Base-by-base conservation (phyloP, 768 basidiomycete species). In the Pleurotus platypus region DNA sequence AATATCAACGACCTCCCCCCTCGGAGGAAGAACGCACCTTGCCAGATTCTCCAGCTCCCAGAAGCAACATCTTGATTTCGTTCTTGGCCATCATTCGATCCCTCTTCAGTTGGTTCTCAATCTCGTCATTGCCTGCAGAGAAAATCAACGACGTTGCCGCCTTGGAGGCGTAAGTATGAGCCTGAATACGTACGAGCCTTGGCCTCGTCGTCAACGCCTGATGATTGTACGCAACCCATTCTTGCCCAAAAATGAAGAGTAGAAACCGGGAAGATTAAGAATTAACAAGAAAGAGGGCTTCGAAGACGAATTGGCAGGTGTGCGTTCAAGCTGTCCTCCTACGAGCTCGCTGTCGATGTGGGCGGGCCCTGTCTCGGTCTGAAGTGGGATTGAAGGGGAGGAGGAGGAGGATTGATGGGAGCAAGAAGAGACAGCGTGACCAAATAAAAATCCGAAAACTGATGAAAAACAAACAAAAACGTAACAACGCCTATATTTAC, bases 21-120 rank as follows among this genome's bases (percentile, higher is more conserved):
- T 54, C n/a, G 11, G 20, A 30, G 16, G n/a, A 8, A 48, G 0
- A 8, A 72, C 77, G 12, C 47, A 89, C 89, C 83, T 98, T 97
- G 65, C 95, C 95, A 55, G 92, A 94, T 80, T 97, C 94, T 74
- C 96, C 94, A 58, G 96, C 94, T 57, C 96, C 96, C 24, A 98
- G 79, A 58, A 98, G 70, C 60, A 98, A 70, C 94, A 98, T 96
- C 78, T 98, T 95, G 68, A 95, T 93, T 71, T 94, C 93, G 65
- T 94, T 94, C 79, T 92, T 92, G 43, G 88, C 87, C 81, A 88
- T 85, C 78, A 90, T 83, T 45, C 89, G 76, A 75, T 96, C 94
- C 65, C 86, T 79, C 79, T 89, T 92, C 63, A 96, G 84, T 72
- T 96, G 94, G 73, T 75, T 88, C 78, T 96, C 94, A 62, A 96